Percentiles rank a stretch among this genome's conserved stretches.
These are phyloP conservation scores for Nyctanthes arbortristis DNA, from an alignment of 257 asterid genomes.

Conservation along the genomic window DNA sequence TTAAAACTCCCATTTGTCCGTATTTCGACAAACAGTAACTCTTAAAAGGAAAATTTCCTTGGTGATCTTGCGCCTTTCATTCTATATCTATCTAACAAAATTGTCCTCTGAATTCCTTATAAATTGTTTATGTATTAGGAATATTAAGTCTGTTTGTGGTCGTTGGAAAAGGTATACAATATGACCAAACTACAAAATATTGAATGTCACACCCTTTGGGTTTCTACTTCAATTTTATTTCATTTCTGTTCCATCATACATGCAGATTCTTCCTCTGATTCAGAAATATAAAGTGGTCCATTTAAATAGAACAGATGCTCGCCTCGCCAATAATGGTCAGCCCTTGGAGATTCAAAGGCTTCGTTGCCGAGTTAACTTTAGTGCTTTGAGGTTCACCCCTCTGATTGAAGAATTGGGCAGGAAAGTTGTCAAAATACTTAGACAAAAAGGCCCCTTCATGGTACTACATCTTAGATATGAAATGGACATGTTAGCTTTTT, in stretches of 20 bases:
- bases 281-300: constrained; percentile 90
- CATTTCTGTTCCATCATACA: constrained; percentile 11
- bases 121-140: background rate
- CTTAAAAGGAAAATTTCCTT: background rate
- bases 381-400: constrained; percentile 78
- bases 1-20: no score
- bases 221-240: constrained; percentile 11
- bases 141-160: background rate
- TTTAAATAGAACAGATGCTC: constrained; percentile 84
- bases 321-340: constrained; percentile 89
- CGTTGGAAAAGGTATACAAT: background rate
- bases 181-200: background rate
- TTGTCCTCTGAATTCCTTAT: background rate
- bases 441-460: constrained; percentile 82
- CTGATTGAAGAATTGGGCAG: constrained; percentile 93
- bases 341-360: constrained; percentile 84
- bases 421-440: constrained; percentile 70
- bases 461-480: constrained; percentile 97
- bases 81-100: background rate
- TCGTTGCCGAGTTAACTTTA: constrained; percentile 88
- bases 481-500: constrained; percentile 99
- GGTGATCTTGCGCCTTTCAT: background rate
- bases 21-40: no score
- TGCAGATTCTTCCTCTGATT: constrained; percentile 88
- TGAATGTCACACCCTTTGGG: background rate